Evolutionary conservation across 2,329 filamentous ascomycete genomes (phyloP), one percentile per base, ranked within the genome.

Genomic region (Ophiostoma sp.): DNA sequence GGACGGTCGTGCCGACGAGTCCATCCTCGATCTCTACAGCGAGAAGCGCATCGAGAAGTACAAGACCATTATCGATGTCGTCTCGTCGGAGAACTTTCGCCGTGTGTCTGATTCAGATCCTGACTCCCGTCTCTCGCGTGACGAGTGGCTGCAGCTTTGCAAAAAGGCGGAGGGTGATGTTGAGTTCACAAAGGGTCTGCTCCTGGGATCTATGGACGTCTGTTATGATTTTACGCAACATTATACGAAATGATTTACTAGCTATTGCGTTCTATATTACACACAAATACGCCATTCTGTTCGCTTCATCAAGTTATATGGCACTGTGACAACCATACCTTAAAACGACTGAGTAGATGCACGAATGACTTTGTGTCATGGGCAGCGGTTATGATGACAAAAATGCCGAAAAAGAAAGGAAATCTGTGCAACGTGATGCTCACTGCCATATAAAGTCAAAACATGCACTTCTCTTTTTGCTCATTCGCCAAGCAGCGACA

Each of bases 21-120:
- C 75, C 0, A 81, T 82, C 68, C 72, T 82, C 16, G 79, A 81
- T 12, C 8, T 81, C 38, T 82, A 82, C 74, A 79, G 78, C 71
- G 77, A 81, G 74, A 79, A 80, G 75, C 74, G 80, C 27, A 79
- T 79, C 52, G 78, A 81, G 70, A 81, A 81, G 76, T 82, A 77
- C 76, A 76, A 77, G 75, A 78, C 75, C 1, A 71, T 82, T 58
- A 81, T 81, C 72, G 75, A 82, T 71, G 78, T 78, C 3, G 75
- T 81, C 16, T 81, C 80, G 27, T 75, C 76, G 69, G 77, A 77
- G 69, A 82, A 82, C 69, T 82, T 82, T 71, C 72, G 77, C 14
- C 75, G 80, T 40, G 80, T 82, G 14, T 77, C 76, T 5, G 79
- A 80, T 67, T 71, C 71, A n/a, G 76, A 81, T 45, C 79, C 79